Percentiles rank a stretch among this genome's conserved stretches.
Conservation (phyloP, 192 early-diverging fungal genomes). For the Podochytrium sp. region DNA sequence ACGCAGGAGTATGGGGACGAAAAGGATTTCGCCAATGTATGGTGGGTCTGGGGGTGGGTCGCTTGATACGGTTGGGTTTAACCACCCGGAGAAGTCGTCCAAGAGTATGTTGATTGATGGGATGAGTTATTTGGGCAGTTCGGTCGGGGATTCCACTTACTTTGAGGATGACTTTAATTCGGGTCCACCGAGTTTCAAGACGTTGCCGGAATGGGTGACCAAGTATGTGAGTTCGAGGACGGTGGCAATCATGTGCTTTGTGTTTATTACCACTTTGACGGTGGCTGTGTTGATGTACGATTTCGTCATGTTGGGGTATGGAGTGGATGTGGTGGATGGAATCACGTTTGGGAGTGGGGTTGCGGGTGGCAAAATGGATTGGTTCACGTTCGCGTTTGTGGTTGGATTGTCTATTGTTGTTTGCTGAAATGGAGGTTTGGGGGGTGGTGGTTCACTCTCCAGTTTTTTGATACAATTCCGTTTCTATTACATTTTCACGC, state of each 20-base stretch:
- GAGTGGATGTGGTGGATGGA: constrained; percentile 42
- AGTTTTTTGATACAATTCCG: too few species aligned
- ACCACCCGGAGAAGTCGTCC: neutral
- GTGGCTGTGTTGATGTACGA: constrained; percentile 57
- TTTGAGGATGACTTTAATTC: neutral
- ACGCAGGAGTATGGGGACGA: neutral
- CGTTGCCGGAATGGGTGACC: constrained; percentile 39
- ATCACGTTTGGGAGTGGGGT: too few species aligned
- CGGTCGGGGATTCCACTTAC: neutral
- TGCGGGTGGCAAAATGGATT: too few species aligned
- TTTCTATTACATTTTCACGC: constrained; percentile 30
- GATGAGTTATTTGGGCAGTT: neutral
- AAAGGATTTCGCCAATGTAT: too few species aligned
- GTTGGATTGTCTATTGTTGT: too few species aligned
- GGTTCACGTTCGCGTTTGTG: too few species aligned
- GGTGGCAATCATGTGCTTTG: constrained; percentile 35
- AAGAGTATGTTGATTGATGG: constrained; percentile 30
- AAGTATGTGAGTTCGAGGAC: constrained; percentile 33
- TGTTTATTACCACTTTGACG: constrained; percentile 40
- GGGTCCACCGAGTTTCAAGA: constrained; percentile 32
- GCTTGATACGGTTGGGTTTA: neutral
- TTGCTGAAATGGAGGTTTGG: too few species aligned
- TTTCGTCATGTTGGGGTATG: constrained; percentile 51
- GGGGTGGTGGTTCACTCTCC: too few species aligned
- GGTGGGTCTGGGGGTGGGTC: neutral